A percentile compares a stretch with the other conserved stretches of the same genome.
phyloP scores from a whole-genome alignment of 2,329 filamentous ascomycete species.

The Emericellopsis cladophorae region DNA sequence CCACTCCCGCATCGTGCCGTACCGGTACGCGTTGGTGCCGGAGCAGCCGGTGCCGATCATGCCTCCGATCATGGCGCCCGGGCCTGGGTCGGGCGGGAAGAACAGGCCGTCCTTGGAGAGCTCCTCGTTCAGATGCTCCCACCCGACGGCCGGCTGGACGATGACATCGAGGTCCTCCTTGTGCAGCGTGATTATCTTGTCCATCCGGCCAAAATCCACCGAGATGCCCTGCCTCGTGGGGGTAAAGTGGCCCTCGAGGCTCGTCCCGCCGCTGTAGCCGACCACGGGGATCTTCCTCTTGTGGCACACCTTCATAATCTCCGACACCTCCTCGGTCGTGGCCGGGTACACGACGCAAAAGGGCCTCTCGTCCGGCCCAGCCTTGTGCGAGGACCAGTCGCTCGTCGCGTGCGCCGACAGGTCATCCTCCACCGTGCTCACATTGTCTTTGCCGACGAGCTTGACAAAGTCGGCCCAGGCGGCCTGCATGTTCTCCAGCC shows the following conservation, averaged over 20 bases:
- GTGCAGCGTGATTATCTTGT: conserved; percentile 65
- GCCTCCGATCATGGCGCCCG: conserved; percentile 84
- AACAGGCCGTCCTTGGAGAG: conserved; percentile 65
- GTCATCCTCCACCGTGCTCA: conserved; percentile 45
- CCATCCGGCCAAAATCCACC: conserved; percentile 78
- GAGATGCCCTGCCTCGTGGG: conserved; percentile 74
- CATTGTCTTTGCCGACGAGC: conserved; percentile 51
- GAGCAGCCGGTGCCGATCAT: conserved; percentile 65
- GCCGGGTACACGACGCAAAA: conserved; percentile 67
- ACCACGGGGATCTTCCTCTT: conserved; percentile 70
- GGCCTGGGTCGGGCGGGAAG: conserved; percentile 85
- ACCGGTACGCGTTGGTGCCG: conserved; percentile 84
- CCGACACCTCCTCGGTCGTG: conserved; percentile 72
- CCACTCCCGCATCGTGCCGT: conserved; percentile 94
- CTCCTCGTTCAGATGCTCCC: conserved; percentile 74
- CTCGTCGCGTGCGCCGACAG: conserved; percentile 45
- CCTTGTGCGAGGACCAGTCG: conserved; percentile 49
- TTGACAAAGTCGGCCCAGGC: conserved; percentile 57
- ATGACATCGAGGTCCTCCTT: conserved; percentile 66
- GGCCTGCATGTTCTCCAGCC: conserved; percentile 51
- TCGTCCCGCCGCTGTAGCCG: conserved; percentile 78
- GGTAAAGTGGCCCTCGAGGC: conserved; percentile 79
- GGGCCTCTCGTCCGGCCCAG: conserved; percentile 33
- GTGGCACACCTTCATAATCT: conserved; percentile 83
- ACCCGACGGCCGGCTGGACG: conserved; percentile 72